A percentile compares a stretch with the other conserved stretches of the same genome.
These are phyloP conservation scores for Cutaneotrichosporon sp. DNA, from an alignment of 1,284 basidiomycete species.

Conservation along the genomic window DNA sequence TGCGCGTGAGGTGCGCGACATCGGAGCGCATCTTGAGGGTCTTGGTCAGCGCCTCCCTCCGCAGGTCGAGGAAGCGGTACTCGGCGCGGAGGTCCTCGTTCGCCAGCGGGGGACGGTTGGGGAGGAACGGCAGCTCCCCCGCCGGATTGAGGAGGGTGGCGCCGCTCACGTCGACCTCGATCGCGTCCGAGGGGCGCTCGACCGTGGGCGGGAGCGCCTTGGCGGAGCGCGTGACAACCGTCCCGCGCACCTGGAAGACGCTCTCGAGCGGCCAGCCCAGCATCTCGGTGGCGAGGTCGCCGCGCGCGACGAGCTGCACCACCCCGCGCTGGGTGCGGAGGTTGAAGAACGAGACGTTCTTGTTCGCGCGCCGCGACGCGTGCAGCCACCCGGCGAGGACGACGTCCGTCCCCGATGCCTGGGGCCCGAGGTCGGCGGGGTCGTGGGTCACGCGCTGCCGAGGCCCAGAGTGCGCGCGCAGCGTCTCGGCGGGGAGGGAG, in stretches of 20 bases:
- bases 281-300: constrained; percentile 57
- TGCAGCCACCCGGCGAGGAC: constrained; percentile 73
- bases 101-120: constrained; percentile 73
- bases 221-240: constrained; percentile 65
- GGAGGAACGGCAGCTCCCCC: constrained; percentile 72
- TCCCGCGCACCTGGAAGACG: constrained; percentile 71
- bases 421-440: constrained; percentile 63
- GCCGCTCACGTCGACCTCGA: constrained; percentile 75
- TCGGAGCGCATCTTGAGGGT: constrained; percentile 79
- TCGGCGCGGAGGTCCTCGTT: constrained; percentile 82
- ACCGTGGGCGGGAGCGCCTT: constrained; percentile 56
- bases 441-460: constrained; percentile 59
- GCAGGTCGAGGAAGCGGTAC: constrained; percentile 85
- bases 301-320: constrained; percentile 66
- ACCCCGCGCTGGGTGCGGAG: constrained; percentile 74
- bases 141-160: constrained; percentile 80
- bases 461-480: constrained; percentile 23
- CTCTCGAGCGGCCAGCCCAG: constrained; percentile 71
- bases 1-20: constrained; percentile 75
- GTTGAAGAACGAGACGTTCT: constrained; percentile 56
- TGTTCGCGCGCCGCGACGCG: constrained; percentile 61
- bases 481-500: background rate
- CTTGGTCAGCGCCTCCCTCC: constrained; percentile 67
- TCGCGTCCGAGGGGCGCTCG: constrained; percentile 60
- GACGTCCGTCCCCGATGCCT: constrained; percentile 62